Evolutionary conservation across 2,329 filamentous ascomycete species (phyloP).

Genomic region (Periconia digitata): DNA sequence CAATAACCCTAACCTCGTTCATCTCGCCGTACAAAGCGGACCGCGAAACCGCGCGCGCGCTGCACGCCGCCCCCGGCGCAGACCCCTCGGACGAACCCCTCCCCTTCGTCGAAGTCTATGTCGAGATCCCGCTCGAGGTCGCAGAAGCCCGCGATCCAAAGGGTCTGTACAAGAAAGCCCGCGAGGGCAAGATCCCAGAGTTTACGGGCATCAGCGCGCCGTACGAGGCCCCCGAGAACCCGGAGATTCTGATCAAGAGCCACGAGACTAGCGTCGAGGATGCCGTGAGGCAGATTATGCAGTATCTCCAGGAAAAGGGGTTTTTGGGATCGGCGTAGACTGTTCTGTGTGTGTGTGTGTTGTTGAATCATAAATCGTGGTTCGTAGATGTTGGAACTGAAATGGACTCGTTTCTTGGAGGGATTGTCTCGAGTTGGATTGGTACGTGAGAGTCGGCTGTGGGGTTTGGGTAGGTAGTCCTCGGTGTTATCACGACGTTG

Average conservation of each 20-base stretch:
- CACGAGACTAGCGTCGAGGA: slow-evolving; percentile 84
- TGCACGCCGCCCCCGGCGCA: slow-evolving; percentile 66
- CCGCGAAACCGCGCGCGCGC: slow-evolving; percentile 74
- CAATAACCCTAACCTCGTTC: slow-evolving; percentile 90
- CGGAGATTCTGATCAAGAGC: slow-evolving; percentile 86
- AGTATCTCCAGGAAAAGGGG: slow-evolving; percentile 73
- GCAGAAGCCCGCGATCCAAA: slow-evolving; percentile 96
- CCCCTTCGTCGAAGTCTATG: slow-evolving; percentile 89
- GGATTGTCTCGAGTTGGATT: too few relatives aligned
- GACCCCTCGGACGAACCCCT: slow-evolving; percentile 64
- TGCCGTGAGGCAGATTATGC: slow-evolving; percentile 80
- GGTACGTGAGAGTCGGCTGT: too few relatives aligned
- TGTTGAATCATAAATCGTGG: too few relatives aligned
- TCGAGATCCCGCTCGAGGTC: slow-evolving; percentile 87
- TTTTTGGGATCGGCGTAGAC: slow-evolving; percentile 53
- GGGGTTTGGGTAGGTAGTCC: too few relatives aligned
- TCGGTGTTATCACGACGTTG: too few relatives aligned
- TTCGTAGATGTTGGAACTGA: too few relatives aligned
- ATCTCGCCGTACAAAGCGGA: slow-evolving; percentile 94
- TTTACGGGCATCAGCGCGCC: slow-evolving; percentile 96
- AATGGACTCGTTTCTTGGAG: too few relatives aligned
- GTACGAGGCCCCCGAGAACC: slow-evolving; percentile 83
- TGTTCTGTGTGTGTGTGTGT: too few relatives aligned
- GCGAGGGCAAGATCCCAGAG: slow-evolving; percentile 91
- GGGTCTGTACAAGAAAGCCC: slow-evolving; percentile 95